Conservation (phyloP, 805 yeast species). For the fission yeast (Schizosaccharomyces pombe) region ASM294v3 CU329670.1:1713501-1714000, state of each 20-base stretch:
- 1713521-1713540: constrained; percentile 52
- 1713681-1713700: constrained; percentile 59
- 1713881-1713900: no score
- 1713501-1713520: constrained; percentile 67
- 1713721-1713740: constrained; percentile 73
- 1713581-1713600: constrained; percentile 52
- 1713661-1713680: constrained; percentile 69
- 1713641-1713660: constrained; percentile 67
- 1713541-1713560: constrained; percentile 50
- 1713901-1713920: no score
- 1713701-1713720: constrained; percentile 59
- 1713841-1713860: no score
- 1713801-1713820: not conserved
- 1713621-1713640: constrained; percentile 69
- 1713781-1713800: not conserved
- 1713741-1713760: constrained; percentile 59
- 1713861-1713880: no score
- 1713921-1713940: not conserved
- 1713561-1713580: constrained; percentile 48
- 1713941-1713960: no score
- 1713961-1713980: no score
- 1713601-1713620: constrained; percentile 62
- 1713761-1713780: constrained; percentile 22
- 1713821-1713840: not conserved
- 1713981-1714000: no score